A percentile compares a stretch with the other conserved stretches of the same genome.
phyloP scores from a whole-genome alignment of 768 basidiomycete species.

The Myochromella boudieri region DNA sequence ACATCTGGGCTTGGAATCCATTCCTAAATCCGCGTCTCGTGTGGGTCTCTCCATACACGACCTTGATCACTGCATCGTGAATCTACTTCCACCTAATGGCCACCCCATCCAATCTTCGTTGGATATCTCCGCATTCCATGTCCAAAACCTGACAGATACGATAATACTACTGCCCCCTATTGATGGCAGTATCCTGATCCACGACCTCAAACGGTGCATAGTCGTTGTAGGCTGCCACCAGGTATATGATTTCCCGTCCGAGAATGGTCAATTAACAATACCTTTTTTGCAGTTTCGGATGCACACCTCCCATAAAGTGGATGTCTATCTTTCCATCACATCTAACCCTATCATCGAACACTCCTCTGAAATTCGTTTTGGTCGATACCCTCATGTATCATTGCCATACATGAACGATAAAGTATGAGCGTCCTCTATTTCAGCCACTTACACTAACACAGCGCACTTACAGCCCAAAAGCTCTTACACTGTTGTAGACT shows the following conservation, averaged over 20 bases:
- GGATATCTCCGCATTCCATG: slow-evolving; percentile 59
- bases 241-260: slow-evolving; percentile 38
- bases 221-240: slow-evolving; percentile 81
- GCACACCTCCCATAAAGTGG: slow-evolving; percentile 66
- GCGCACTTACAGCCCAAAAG: slow-evolving; percentile 29
- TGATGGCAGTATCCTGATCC: slow-evolving; percentile 71
- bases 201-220: slow-evolving; percentile 59
- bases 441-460: background rate
- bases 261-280: background rate
- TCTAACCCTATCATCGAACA: slow-evolving; percentile 85
- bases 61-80: slow-evolving; percentile 68
- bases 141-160: slow-evolving; percentile 56
- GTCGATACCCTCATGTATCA: slow-evolving; percentile 51
- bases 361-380: slow-evolving; percentile 62
- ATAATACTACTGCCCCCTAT: slow-evolving; percentile 66
- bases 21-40: slow-evolving; percentile 32
- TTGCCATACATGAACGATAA: slow-evolving; percentile 17
- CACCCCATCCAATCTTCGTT: slow-evolving; percentile 13
- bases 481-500: slow-evolving; percentile 69
- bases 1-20: slow-evolving; percentile 46
- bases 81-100: slow-evolving; percentile 43
- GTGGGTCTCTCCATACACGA: slow-evolving; percentile 67
- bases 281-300: slow-evolving; percentile 70
- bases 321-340: slow-evolving; percentile 62
- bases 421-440: slow-evolving; percentile 5